Base-by-base conservation (phyloP, 768 basidiomycete genomes). In the Cystobasidium tubakii region DNA sequence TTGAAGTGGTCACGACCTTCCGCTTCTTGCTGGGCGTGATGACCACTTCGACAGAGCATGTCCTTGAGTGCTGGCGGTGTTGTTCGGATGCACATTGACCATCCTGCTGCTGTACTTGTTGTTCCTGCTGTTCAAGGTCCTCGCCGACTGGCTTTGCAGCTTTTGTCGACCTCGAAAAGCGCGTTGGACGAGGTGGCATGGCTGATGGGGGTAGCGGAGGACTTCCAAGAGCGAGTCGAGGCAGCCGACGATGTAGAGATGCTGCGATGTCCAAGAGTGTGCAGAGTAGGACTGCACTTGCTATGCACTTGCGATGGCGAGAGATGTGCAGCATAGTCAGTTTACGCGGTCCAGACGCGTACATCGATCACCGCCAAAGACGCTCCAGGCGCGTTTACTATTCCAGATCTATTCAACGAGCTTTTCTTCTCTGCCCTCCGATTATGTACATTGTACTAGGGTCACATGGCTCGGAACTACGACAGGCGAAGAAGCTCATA, bases 101-200 rank as follows among this genome's bases (percentile, higher is more conserved):
- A 19, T 50, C 9, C 33, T 42, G 63, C 21, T 27, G 43, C 39
- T 33, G 25, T 33, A 4, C 4, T 33, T 23, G 50, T 25, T 54
- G 29, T 15, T 15, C n/a, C 63, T 44, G 33, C 36, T 39, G 63
- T 17, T 65, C 15, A 31, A 15, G 15, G 7, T 34, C n/a, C 21
- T 4, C 36, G 4, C 6, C 62, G 7, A 39, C 27, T 29, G 66
- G 42, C 44, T 67, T 67, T 44, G 44, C 66, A 46, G 66, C 44
- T 50, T 67, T 67, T 7, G 66, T 67, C 66, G 66, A 46, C 50
- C 44, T 46, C 31, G 66, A 43, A 29, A 67, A 67, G n/a, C 66
- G 66, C n/a, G 66, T 44, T 12, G 66, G 50, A n/a, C 34, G 43
- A 23, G 33, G 36, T 39, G 42, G 63, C 42, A 43, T 43, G 44